Conservation (phyloP, 352 stramenopile species). For the Thalassiosira delicatula region DNA sequence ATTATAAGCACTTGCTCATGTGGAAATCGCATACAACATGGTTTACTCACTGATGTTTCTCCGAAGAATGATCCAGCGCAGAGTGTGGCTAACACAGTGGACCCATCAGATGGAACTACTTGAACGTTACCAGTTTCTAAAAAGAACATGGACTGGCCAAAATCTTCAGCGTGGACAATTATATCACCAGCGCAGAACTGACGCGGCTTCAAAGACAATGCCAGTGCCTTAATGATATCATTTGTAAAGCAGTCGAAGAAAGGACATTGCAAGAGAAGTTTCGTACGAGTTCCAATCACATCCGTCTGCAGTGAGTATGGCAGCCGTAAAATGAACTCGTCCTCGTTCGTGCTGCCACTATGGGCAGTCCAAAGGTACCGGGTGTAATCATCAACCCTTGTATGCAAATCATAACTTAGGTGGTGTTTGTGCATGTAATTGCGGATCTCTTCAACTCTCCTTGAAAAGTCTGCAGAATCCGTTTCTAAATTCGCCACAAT, state of each 20-base stretch:
- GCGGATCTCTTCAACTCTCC: conserved; percentile 75
- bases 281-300: conserved; percentile 55
- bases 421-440: conserved; percentile 73
- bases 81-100: conserved; percentile 75
- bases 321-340: conserved; percentile 64
- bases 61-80: conserved; percentile 72
- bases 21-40: too few relatives aligned
- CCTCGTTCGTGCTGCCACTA: conserved; percentile 50
- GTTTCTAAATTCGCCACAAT: conserved; percentile 78
- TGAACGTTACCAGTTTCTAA: conserved; percentile 64
- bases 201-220: conserved; percentile 62
- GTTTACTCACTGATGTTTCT: conserved; percentile 57
- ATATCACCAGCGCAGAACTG: conserved; percentile 72
- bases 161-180: conserved; percentile 73
- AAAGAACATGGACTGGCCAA: conserved; percentile 76
- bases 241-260: conserved; percentile 77
- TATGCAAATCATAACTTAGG: conserved; percentile 54
- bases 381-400: conserved; percentile 68
- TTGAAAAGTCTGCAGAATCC: conserved; percentile 65
- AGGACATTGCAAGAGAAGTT: conserved; percentile 64
- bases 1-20: too few relatives aligned
- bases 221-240: conserved; percentile 73
- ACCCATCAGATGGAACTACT: conserved; percentile 60
- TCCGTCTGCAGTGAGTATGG: conserved; percentile 69
- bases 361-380: conserved; percentile 61